A percentile compares a stretch with the other conserved stretches of the same genome.
Conservation (phyloP, 2,329 filamentous ascomycete species). For the Diplodia intermedia region DNA sequence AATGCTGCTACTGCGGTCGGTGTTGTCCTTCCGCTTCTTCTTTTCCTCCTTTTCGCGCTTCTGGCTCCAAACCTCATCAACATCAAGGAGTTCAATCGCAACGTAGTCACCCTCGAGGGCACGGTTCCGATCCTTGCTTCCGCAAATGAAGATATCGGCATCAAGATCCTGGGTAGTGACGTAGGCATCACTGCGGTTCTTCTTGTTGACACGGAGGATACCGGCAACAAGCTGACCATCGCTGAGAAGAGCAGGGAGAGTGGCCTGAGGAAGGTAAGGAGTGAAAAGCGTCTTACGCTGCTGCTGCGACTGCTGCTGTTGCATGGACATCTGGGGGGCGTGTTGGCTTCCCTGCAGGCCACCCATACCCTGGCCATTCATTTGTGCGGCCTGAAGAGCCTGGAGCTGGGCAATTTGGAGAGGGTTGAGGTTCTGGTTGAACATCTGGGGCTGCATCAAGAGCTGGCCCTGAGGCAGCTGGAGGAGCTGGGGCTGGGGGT, state of each 20-base stretch:
- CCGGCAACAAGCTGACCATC: conserved; percentile 96
- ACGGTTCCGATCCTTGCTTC: conserved; percentile 97
- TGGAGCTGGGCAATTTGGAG: conserved; percentile 90
- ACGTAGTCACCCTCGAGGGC: conserved; percentile 95
- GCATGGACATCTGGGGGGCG: conserved; percentile 65
- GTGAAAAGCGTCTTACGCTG: conserved; percentile 99
- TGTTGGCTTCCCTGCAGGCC: conserved; percentile 74
- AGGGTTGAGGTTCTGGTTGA: conserved; percentile 85
- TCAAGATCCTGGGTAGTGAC: conserved; percentile 94
- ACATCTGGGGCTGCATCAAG: conserved; percentile 82
- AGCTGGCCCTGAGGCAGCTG: conserved; percentile 85
- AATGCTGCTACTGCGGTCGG: conserved; percentile 80
- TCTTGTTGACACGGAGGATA: conserved; percentile 98
- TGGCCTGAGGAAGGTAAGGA: conserved; percentile 94
- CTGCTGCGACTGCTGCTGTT: conserved; percentile 72
- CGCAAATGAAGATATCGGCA: conserved; percentile 99
- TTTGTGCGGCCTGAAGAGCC: conserved; percentile 86
- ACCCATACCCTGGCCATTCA: conserved; percentile 74
- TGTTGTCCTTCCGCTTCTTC: conserved; percentile 99
- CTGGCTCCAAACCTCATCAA: conserved; percentile 98
- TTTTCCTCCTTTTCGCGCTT: conserved; percentile 99
- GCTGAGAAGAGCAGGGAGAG: conserved; percentile 84
- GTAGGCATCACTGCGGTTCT: conserved; percentile 98
- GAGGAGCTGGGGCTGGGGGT: conserved; percentile 83
- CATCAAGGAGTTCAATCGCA: conserved; percentile 92